Evolutionary conservation across 2,329 filamentous ascomycete species (phyloP), one percentile per base, ranked within the genome.

Genomic region (Thyridium curvatum): DNA sequence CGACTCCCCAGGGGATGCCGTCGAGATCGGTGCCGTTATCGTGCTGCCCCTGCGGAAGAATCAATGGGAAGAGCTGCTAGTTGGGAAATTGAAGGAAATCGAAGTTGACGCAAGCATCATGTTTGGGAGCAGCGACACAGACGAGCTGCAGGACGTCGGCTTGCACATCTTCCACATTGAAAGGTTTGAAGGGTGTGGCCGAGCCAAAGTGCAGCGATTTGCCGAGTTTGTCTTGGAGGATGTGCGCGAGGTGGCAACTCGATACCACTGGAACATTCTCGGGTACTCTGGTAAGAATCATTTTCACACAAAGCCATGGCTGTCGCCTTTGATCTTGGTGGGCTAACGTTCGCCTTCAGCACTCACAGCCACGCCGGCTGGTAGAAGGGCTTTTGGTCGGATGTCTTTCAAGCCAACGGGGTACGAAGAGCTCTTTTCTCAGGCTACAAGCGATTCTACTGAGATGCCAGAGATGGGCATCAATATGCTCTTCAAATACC

Each of bases 91-190:
- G 12, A 58, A 55, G 37, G 59, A 59, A 44, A 35, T 43, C 10
- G 50, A 52, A 13, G 40, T 56, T 28, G 55, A 55, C 13, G 39
- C 52, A 0, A 41, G 16, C n/a, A 33, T 34, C 3, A 54, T 55
- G 52, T 53, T 59, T 34, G 26, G 39, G 6, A 43, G 32, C 12
- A 35, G 18, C 26, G 40, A 14, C 26, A 26, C 6, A 6, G 10
- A 26, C 21, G 21, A 10, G 6, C 13, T 29, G 15, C 35, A 30
- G 3, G 48, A 46, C 26, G 50, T 60, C 8, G 59, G 59, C 4
- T 37, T 62, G 35, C 59, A 62, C 46, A 48, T 62, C 5, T 62
- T 60, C 44, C 59, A 62, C 38, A 47, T 62, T 41, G 59, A 62
- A 43, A 47, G 51, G 12, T 54, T 54, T 28, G 28, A 38, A 4